Evolutionary conservation across 1,139 yeast species (phyloP).

Genomic region (Blastobotrys buckinghamii): DNA sequence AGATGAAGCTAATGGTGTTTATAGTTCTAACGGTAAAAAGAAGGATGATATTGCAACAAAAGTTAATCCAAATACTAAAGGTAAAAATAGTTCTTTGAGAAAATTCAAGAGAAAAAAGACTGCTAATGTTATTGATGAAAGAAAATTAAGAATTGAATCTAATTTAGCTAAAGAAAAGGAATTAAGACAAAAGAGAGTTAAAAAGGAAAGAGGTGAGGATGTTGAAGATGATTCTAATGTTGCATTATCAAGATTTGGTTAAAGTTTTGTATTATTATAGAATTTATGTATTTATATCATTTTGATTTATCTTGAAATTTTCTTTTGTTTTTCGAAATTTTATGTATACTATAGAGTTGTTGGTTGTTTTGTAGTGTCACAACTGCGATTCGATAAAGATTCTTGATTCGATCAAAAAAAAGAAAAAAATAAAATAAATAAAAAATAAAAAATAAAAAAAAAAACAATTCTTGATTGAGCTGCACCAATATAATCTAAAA

Average conservation of each 20-base stretch:
- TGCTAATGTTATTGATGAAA: constrained; percentile 80
- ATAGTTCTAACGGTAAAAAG: not conserved
- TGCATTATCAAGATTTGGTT: constrained; percentile 30
- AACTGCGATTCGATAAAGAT: too few relatives aligned
- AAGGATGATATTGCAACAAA: constrained; percentile 33
- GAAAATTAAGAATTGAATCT: constrained; percentile 74
- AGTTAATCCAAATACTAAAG: constrained; percentile 45
- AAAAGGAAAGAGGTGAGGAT: constrained; percentile 12
- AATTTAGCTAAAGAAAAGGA: constrained; percentile 71
- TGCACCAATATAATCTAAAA: too few relatives aligned
- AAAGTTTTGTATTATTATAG: too few relatives aligned
- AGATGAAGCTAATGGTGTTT: constrained; percentile 34
- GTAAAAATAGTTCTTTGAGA: constrained; percentile 80
- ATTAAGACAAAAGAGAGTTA: constrained; percentile 48
- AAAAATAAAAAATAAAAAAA: too few relatives aligned
- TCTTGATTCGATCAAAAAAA: too few relatives aligned
- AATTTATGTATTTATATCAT: too few relatives aligned
- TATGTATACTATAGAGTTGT: too few relatives aligned
- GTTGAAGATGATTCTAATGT: constrained; percentile 27
- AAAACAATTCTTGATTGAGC: too few relatives aligned
- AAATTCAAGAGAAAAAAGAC: constrained; percentile 78
- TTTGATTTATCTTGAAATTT: too few relatives aligned
- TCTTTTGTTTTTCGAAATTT: not conserved
- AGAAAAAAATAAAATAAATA: too few relatives aligned
- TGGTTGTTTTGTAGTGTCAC: too few relatives aligned